Conservation (phyloP, 768 basidiomycete genomes). For the Calocybe indica region DNA sequence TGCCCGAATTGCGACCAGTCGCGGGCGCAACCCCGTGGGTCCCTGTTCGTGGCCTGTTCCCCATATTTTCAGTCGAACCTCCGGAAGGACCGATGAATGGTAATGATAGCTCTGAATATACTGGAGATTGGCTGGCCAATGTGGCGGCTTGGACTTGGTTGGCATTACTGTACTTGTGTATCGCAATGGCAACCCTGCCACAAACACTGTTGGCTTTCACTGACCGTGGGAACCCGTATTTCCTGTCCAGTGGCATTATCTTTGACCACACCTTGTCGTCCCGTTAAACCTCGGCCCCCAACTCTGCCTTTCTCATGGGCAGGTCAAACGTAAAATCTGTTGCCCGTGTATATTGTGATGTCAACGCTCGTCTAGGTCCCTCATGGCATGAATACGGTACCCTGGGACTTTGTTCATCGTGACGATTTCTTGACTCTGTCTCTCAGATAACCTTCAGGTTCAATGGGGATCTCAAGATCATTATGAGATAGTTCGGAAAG, state of each 20-base stretch:
- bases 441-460: constrained; percentile 88
- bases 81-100: constrained; percentile 50
- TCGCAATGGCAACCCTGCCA: too few relatives aligned
- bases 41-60: constrained; percentile 1
- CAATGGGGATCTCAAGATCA: constrained; percentile 97
- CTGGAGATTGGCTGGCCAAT: constrained; percentile 42
- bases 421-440: constrained; percentile 6
- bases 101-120: constrained; percentile 49
- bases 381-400: constrained; percentile 96
- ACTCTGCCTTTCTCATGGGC: constrained; percentile 43
- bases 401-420: constrained; percentile 5
- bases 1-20: constrained; percentile 47
- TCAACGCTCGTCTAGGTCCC: constrained; percentile 81
- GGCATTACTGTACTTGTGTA: background rate
- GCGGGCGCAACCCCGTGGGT: constrained; percentile 5
- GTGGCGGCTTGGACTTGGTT: constrained; percentile 6
- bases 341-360: constrained; percentile 82
- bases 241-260: constrained; percentile 14
- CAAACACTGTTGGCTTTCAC: background rate
- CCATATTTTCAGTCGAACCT: constrained; percentile 33
- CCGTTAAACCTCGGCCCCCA: constrained; percentile 5
- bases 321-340: constrained; percentile 72
- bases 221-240: constrained; percentile 19
- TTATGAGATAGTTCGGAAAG: constrained; percentile 96
- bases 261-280: constrained; percentile 6